Evolutionary conservation across 352 stramenopile species (phyloP).

Genomic region (Plasmopara muralis): DNA sequence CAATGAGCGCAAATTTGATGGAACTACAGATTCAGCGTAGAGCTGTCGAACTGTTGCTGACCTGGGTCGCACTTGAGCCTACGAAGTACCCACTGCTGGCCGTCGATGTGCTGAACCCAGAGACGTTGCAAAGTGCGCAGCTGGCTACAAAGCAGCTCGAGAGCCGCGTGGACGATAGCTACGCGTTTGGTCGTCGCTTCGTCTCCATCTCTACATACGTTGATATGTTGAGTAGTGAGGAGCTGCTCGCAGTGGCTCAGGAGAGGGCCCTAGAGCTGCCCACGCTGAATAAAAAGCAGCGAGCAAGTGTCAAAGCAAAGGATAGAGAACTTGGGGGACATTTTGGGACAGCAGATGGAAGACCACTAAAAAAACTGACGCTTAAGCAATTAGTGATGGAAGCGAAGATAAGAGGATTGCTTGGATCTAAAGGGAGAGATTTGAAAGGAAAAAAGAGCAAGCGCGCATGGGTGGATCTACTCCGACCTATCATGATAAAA

Average conservation of each 20-base stretch:
- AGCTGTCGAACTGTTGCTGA: slow-evolving; percentile 39
- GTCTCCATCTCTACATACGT: slow-evolving; percentile 48
- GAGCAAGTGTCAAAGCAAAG: slow-evolving; percentile 33
- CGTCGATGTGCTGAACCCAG: slow-evolving; percentile 11
- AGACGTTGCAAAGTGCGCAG: slow-evolving; percentile 19
- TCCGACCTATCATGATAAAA: slow-evolving; percentile 23
- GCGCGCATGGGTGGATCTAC: slow-evolving; percentile 42
- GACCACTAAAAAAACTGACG: slow-evolving; percentile 48
- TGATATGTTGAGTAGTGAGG: slow-evolving; percentile 34
- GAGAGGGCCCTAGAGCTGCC: slow-evolving; percentile 23
- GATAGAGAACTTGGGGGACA: slow-evolving; percentile 48
- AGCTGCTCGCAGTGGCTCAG: slow-evolving; percentile 33
- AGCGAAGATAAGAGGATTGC: slow-evolving; percentile 35
- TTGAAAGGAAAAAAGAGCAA: slow-evolving; percentile 58
- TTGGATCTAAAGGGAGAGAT: slow-evolving; percentile 22
- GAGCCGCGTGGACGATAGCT: slow-evolving; percentile 41
- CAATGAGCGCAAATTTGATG: slow-evolving; percentile 20
- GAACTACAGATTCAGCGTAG: slow-evolving; percentile 36
- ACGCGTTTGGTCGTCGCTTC: slow-evolving; percentile 62
- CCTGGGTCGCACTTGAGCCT: slow-evolving; percentile 14
- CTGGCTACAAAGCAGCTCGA: slow-evolving; percentile 40
- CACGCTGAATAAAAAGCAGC: slow-evolving; percentile 28
- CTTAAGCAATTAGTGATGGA: slow-evolving; percentile 57
- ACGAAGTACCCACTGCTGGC: slow-evolving; percentile 8
- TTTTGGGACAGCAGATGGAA: slow-evolving; percentile 38